A percentile compares a stretch with the other conserved stretches of the same genome.
Conservation (phyloP, 1,139 yeast species). For the Geotrichum candidum region DNA sequence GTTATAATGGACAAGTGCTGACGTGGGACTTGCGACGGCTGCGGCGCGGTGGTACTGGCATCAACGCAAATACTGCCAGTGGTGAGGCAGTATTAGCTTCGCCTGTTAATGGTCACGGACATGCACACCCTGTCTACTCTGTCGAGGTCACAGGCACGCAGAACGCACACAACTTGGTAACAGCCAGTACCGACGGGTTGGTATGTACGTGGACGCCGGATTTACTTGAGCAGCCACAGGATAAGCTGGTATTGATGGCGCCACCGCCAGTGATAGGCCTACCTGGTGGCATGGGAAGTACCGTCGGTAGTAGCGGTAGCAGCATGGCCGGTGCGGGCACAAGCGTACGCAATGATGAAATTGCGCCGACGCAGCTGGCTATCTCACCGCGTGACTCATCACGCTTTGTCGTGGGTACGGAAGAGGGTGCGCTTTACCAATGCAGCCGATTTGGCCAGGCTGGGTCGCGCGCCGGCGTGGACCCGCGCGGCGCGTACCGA, state of each 20-base stretch:
- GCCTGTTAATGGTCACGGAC: constrained; percentile 36
- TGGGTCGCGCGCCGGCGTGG: constrained; percentile 34
- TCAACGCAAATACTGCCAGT: neutral
- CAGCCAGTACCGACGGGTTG: constrained; percentile 44
- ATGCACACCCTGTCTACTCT: constrained; percentile 41
- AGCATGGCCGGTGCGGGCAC: constrained; percentile 15
- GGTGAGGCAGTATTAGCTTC: constrained; percentile 33
- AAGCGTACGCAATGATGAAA: constrained; percentile 34
- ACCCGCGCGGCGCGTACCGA: constrained; percentile 26
- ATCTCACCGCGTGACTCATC: constrained; percentile 35
- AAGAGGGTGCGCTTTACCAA: constrained; percentile 45
- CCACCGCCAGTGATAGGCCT: constrained; percentile 23
- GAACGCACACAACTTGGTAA: constrained; percentile 35
- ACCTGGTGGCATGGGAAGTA: constrained; percentile 4
- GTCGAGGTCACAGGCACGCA: constrained; percentile 36
- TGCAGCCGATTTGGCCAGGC: constrained; percentile 38
- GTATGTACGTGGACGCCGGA: constrained; percentile 46
- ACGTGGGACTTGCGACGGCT: constrained; percentile 41
- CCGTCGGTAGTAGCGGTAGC: neutral
- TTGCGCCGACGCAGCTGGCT: constrained; percentile 38
- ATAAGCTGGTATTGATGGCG: constrained; percentile 28
- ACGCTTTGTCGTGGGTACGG: constrained; percentile 42
- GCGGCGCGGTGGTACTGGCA: constrained; percentile 10
- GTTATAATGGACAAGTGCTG: constrained; percentile 45
- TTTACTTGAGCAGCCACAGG: constrained; percentile 40